Evolutionary conservation across 306 rosid genomes (phyloP), one percentile per base, ranked within the genome.

Genomic region (Fragaria nilgerrensis): DNA sequence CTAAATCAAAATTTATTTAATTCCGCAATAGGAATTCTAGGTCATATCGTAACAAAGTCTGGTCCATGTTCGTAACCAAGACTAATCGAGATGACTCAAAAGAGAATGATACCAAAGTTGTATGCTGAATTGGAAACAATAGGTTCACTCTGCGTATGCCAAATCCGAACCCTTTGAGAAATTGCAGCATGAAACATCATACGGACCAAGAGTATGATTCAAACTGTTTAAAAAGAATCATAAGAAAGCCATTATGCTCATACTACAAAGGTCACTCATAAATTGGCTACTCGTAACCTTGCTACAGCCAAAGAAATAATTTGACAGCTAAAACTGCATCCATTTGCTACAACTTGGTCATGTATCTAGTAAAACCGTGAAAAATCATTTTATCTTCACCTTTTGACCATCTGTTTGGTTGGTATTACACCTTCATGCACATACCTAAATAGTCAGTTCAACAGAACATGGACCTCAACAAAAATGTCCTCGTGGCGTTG

Each of bases 401-500:
- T 14, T 37, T 15, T 17, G 70, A 66, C 58, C 22, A 14, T 62
- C 56, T 23, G 10, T 29, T 74, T 53, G 47, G 43, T 36, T 39
- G 39, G 47, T 37, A 48, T 69, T 56, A 20, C 27, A 74, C 50
- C 23, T 29, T 53, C 70, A 44, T 66, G 29, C 44, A 80, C 22
- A 64, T 64, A 34, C 22, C 39, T 36, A 56, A 34, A 22, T 23
- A 67, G 27, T 41, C 53, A 45, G 56, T 55, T 17, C 5, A 69
- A 22, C 27, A 17, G 55, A 77, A 53, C 20, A 73, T 37, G 11
- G 72, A 77, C 44, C 84, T 44, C 43, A 68, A 45, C 79, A 81
- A 70, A 84, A 53, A 23, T 15, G 2, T 69, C 78, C 59, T 61
- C 53, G 1, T 79, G 80, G 43, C 66, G 72, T 48, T 53, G 78